These are phyloP conservation scores for Thermoascus crustaceus DNA, from an alignment of 2,329 filamentous ascomycete genomes.

Conservation along the genomic window DNA sequence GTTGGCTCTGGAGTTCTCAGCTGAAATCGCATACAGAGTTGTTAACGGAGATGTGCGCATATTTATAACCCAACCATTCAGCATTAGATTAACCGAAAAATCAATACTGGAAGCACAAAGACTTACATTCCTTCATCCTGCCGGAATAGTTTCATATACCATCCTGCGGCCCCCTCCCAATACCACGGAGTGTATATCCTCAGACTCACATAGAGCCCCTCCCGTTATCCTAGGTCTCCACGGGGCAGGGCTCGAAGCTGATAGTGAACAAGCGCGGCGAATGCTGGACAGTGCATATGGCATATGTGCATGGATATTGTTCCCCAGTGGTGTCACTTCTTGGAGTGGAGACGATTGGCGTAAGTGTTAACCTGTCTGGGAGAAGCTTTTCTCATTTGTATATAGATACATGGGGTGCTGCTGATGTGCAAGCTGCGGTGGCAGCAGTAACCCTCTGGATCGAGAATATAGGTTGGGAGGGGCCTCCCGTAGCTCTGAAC, in stretches of 20 bases:
- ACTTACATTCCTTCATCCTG: slow-evolving; percentile 47
- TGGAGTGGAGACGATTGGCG: slow-evolving; percentile 57
- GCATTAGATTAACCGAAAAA: slow-evolving; percentile 12
- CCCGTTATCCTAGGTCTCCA: slow-evolving; percentile 48
- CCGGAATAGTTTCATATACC: slow-evolving; percentile 49
- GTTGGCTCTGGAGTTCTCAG: slow-evolving; percentile 8
- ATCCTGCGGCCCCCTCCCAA: slow-evolving; percentile 47
- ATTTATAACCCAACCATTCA: slow-evolving; percentile 10
- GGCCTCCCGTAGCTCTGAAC: slow-evolving; percentile 36
- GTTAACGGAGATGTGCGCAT: neutral
- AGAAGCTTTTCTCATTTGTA: neutral
- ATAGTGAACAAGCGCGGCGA: slow-evolving; percentile 38
- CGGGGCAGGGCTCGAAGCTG: slow-evolving; percentile 50
- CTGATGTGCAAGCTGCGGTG: slow-evolving; percentile 48
- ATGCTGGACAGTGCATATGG: slow-evolving; percentile 44
- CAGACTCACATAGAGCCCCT: slow-evolving; percentile 21
- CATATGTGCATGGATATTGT: slow-evolving; percentile 48
- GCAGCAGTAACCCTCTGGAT: slow-evolving; percentile 45
- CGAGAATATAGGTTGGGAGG: slow-evolving; percentile 39
- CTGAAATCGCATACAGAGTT: slow-evolving; percentile 13
- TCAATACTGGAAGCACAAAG: slow-evolving; percentile 40
- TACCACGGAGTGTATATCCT: slow-evolving; percentile 18
- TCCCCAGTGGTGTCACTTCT: slow-evolving; percentile 49
- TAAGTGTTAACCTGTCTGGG: slow-evolving; percentile 20
- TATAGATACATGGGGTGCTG: slow-evolving; percentile 46